These are phyloP conservation scores for Globisporangium uncinulatum DNA, from an alignment of 352 stramenopile species.

Conservation along the genomic window DNA sequence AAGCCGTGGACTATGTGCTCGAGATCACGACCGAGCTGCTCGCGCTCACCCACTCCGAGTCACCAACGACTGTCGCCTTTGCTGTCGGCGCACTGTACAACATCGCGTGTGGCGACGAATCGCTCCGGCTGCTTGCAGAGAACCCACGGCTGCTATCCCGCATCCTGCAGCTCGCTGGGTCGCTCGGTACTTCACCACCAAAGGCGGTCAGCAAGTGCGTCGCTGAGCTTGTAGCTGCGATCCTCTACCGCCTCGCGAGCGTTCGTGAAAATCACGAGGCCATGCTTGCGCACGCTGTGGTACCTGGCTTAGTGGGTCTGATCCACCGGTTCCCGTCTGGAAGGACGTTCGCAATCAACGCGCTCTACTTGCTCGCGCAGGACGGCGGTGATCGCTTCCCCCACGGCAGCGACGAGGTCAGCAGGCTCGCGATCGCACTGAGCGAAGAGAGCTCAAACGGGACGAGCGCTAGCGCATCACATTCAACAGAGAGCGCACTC, in stretches of 20 bases:
- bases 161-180: conserved; percentile 26
- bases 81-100: conserved; percentile 69
- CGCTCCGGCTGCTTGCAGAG: conserved; percentile 38
- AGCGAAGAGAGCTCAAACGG: conserved; percentile 17
- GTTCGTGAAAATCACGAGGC: conserved; percentile 11
- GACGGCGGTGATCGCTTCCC: conserved; percentile 45
- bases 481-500: background rate
- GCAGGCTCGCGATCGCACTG: conserved; percentile 33
- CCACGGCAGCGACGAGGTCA: conserved; percentile 54
- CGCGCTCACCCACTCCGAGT: conserved; percentile 26
- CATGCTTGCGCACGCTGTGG: conserved; percentile 39
- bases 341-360: conserved; percentile 44
- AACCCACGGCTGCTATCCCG: conserved; percentile 29
- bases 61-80: conserved; percentile 36
- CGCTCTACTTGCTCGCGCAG: conserved; percentile 43
- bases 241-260: conserved; percentile 46
- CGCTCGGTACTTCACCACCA: background rate
- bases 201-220: conserved; percentile 23
- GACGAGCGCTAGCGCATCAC: background rate
- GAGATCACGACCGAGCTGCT: conserved; percentile 55
- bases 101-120: conserved; percentile 65
- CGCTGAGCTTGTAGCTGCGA: conserved; percentile 43
- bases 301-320: conserved; percentile 43
- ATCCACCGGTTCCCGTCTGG: conserved; percentile 35
- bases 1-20: conserved; percentile 40